Percentiles rank a stretch among this genome's conserved stretches.
Evolutionary conservation across 2,329 filamentous ascomycete genomes (phyloP).

Genomic region (Drechslerella dactyloides): DNA sequence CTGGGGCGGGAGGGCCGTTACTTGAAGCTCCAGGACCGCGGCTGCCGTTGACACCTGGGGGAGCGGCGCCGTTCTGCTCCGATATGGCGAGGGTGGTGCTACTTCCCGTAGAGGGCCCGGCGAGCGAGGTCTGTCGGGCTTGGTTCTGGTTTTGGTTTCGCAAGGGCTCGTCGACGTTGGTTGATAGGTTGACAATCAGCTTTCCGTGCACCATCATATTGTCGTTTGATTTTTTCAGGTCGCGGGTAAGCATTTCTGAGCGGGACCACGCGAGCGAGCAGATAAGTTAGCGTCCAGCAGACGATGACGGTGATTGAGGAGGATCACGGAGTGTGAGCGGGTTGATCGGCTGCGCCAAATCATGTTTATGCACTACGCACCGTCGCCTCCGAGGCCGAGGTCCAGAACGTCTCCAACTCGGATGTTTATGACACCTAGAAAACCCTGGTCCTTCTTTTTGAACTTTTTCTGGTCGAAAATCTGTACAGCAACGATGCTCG

Average conservation of each 20-base stretch:
- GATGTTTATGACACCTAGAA: slow-evolving; percentile 96
- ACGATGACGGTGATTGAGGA: slow-evolving; percentile 23
- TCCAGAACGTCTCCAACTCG: slow-evolving; percentile 94
- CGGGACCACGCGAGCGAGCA: slow-evolving; percentile 42
- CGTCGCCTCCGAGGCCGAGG: slow-evolving; percentile 84
- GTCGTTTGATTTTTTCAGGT: slow-evolving; percentile 96
- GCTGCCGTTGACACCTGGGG: slow-evolving; percentile 59
- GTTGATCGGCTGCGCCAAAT: neutral
- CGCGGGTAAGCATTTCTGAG: slow-evolving; percentile 91
- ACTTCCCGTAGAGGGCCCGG: slow-evolving; percentile 55
- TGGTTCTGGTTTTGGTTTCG: slow-evolving; percentile 58
- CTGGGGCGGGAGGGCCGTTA: slow-evolving; percentile 58
- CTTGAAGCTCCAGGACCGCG: slow-evolving; percentile 56
- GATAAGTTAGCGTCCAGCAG: slow-evolving; percentile 22
- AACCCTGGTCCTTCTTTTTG: slow-evolving; percentile 99
- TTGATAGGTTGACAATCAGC: slow-evolving; percentile 93
- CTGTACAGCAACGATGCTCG: slow-evolving; percentile 95
- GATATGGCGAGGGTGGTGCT: slow-evolving; percentile 51
- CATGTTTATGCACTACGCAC: slow-evolving; percentile 63
- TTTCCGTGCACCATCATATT: slow-evolving; percentile 98
- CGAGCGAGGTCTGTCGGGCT: slow-evolving; percentile 35
- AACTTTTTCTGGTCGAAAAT: slow-evolving; percentile 99
- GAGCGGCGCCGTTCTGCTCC: slow-evolving; percentile 58
- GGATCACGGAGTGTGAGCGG: neutral
- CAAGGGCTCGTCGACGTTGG: slow-evolving; percentile 77